A percentile compares a stretch with the other conserved stretches of the same genome.
Evolutionary conservation across 345 rosid genomes (phyloP).

Genomic region (Citropsis articulata): DNA sequence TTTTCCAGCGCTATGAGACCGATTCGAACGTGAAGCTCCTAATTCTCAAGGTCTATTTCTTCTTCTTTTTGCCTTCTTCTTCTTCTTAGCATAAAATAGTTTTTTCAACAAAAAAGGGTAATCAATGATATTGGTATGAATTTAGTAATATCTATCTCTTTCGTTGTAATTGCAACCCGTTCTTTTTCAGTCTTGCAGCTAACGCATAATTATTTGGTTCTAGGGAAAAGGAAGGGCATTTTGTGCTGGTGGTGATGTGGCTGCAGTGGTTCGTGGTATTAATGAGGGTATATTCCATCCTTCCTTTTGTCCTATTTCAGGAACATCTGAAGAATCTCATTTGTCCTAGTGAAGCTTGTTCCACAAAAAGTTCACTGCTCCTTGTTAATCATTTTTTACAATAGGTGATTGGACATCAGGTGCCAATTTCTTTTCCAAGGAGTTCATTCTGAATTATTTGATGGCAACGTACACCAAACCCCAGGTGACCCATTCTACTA

Average conservation of each 20-base stretch:
- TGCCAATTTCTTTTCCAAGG: slow-evolving; percentile 46
- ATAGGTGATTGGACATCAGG: slow-evolving; percentile 60
- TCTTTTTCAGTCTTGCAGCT: no score
- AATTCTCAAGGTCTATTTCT: slow-evolving; percentile 58
- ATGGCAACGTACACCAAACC: slow-evolving; percentile 69
- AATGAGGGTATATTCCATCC: slow-evolving; percentile 28
- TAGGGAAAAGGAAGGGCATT: slow-evolving; percentile 82
- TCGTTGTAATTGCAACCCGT: no score
- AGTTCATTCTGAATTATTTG: slow-evolving; percentile 56
- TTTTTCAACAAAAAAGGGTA: no score
- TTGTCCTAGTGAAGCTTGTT: neutral
- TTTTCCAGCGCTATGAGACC: slow-evolving; percentile 55
- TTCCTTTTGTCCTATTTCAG: neutral
- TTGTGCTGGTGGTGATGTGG: slow-evolving; percentile 83
- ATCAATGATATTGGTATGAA: no score
- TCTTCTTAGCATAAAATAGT: no score
- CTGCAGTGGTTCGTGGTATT: slow-evolving; percentile 48
- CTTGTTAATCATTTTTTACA: slow-evolving; percentile 11
- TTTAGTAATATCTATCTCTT: no score
- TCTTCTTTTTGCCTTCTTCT: neutral
- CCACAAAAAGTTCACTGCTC: neutral
- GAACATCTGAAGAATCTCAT: neutral
- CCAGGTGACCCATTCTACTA: slow-evolving; percentile 41
- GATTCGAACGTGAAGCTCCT: slow-evolving; percentile 61
- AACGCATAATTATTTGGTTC: neutral